phyloP scores from a whole-genome alignment of 306 rosid genomes.

The Carpinus viminea region DNA sequence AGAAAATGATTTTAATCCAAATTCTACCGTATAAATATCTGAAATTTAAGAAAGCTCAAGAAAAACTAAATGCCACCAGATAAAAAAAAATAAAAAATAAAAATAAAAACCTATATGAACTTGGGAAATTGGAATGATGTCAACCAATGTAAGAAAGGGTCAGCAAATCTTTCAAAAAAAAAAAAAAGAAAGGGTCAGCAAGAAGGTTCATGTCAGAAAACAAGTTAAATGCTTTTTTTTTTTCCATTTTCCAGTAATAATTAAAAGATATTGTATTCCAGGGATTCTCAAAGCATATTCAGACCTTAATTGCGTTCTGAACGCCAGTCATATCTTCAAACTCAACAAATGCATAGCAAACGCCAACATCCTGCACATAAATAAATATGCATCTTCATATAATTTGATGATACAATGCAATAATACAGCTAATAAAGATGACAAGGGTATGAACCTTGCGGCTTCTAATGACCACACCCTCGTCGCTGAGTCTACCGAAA shows the following conservation, averaged over 20 bases:
- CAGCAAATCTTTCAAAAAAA: too few species aligned
- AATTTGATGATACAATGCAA: slow-evolving; percentile 2
- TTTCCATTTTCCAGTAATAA: neutral
- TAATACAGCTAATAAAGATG: slow-evolving; percentile 21
- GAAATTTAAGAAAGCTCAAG: neutral
- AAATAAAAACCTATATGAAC: neutral
- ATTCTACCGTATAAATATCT: neutral
- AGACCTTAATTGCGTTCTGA: slow-evolving; percentile 88
- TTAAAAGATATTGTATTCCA: neutral
- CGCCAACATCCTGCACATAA: slow-evolving; percentile 85
- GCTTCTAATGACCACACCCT: slow-evolving; percentile 88
- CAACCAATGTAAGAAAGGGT: neutral
- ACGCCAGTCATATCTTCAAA: slow-evolving; percentile 85
- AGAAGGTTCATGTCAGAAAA: neutral
- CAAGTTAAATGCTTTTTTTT: neutral
- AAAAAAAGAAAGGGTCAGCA: neutral
- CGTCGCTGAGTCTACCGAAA: slow-evolving; percentile 80
- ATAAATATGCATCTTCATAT: slow-evolving; percentile 25
- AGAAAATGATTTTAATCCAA: neutral
- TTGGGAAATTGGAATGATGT: neutral
- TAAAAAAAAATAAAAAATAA: neutral
- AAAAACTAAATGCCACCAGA: neutral
- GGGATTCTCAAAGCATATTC: neutral
- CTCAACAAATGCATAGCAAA: slow-evolving; percentile 96
- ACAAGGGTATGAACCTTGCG: slow-evolving; percentile 65